These are phyloP conservation scores for Syncephalis fuscata DNA, from an alignment of 371 early-diverging fungal species.

Conservation along the genomic window DNA sequence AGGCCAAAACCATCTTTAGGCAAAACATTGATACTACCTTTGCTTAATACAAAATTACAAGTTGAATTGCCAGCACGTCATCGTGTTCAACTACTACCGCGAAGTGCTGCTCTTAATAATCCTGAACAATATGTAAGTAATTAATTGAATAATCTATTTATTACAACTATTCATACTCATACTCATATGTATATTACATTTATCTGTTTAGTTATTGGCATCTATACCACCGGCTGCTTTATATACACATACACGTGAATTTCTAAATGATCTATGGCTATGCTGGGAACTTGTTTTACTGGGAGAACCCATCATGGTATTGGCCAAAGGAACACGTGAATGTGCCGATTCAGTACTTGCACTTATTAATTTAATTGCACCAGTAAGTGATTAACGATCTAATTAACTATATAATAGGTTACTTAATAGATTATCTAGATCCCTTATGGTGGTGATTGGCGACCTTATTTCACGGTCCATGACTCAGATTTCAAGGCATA, in stretches of 20 bases:
- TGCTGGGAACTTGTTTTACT: conserved; percentile 92
- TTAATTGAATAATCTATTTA: too few relatives aligned
- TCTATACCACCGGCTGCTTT: conserved; percentile 41
- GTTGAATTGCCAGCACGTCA: conserved; percentile 59
- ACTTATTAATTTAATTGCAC: conserved; percentile 83
- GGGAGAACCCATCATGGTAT: conserved; percentile 79
- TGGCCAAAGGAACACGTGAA: conserved; percentile 72
- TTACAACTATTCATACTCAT: too few relatives aligned
- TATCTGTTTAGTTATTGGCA: conserved; percentile 35
- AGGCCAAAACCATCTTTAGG: conserved; percentile 29
- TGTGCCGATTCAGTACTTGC: conserved; percentile 72
- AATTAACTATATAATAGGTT: neutral
- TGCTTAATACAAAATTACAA: conserved; percentile 44
- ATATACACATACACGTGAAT: conserved; percentile 60
- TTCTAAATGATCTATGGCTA: conserved; percentile 69
- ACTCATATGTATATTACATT: too few relatives aligned
- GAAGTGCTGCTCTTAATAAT: too few relatives aligned
- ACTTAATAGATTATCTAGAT: conserved; percentile 25
- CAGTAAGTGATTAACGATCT: conserved; percentile 32
- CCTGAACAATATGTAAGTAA: too few relatives aligned
- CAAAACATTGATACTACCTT: conserved; percentile 41
- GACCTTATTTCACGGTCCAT: conserved; percentile 94
- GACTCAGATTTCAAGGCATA: conserved; percentile 76
- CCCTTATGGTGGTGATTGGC: conserved; percentile 86
- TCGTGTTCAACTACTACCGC: too few relatives aligned